phyloP scores from a whole-genome alignment of 176 grass and related monocot genomes.

The bread wheat (Triticum aestivum) region IWGSC_CS_RefSeq_v2.1 NC_057814.1:638984909-638985408 shows the following conservation, averaged over 20 bases:
- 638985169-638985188: no score
- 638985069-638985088: neutral
- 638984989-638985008: conserved; percentile 8
- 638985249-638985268: no score
- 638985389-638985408: no score
- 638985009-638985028: neutral
- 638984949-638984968: no score
- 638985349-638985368: no score
- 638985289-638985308: conserved; percentile 7
- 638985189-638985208: no score
- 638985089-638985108: neutral
- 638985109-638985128: neutral
- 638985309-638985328: neutral
- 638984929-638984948: no score
- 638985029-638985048: no score
- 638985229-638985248: no score
- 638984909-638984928: no score
- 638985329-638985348: neutral
- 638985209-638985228: no score
- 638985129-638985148: conserved; percentile 12
- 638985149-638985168: neutral
- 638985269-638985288: conserved; percentile 26
- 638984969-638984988: neutral
- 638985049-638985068: neutral
- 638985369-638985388: no score